Conservation (phyloP, 306 rosid species). For the Dalbergia cultrata region DNA sequence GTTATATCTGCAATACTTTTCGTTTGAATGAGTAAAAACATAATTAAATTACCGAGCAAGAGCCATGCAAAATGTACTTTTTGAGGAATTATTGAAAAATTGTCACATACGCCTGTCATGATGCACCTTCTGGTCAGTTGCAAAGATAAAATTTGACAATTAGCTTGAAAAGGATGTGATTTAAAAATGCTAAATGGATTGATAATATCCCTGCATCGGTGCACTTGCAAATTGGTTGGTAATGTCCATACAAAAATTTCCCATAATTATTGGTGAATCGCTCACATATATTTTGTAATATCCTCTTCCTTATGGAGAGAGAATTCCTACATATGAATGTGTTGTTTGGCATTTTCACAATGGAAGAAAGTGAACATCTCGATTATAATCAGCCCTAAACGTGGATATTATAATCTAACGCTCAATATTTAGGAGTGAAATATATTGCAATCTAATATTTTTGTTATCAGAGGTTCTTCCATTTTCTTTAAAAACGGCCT, state of each 20-base stretch:
- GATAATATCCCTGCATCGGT: background rate
- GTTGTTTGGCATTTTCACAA: background rate
- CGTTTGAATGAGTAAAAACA: too few species aligned
- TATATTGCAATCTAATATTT: background rate
- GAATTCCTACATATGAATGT: background rate
- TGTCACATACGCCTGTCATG: too few species aligned
- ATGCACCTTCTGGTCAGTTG: too few species aligned
- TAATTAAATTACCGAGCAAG: too few species aligned
- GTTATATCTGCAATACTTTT: too few species aligned
- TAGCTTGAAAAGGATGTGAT: too few species aligned
- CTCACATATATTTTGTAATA: background rate
- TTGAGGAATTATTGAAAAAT: too few species aligned
- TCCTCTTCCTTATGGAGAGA: background rate
- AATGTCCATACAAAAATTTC: background rate
- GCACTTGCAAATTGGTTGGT: background rate
- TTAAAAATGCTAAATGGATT: too few species aligned
- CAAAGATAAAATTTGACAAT: too few species aligned
- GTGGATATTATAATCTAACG: constrained; percentile 36
- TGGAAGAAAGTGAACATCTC: constrained; percentile 12
- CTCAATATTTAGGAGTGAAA: background rate
- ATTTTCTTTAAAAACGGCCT: background rate
- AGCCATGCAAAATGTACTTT: too few species aligned
- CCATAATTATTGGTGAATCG: background rate
- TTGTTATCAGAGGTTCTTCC: background rate
- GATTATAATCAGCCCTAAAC: constrained; percentile 22